phyloP scores from a whole-genome alignment of 805 yeast species.

The Dipodascopsis uninucleata region DNA sequence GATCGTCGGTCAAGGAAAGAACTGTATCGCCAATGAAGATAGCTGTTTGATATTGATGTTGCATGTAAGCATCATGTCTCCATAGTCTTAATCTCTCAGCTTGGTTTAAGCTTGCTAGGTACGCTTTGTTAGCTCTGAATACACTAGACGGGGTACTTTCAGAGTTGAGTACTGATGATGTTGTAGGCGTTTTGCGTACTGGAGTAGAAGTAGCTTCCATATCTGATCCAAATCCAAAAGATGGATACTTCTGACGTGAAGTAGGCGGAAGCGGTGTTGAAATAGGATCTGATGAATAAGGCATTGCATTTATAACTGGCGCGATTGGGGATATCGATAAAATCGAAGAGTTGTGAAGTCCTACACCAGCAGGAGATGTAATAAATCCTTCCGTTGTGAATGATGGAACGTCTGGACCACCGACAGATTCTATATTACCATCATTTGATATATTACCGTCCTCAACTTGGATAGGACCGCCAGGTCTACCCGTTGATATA shows the following conservation, averaged over 20 bases:
- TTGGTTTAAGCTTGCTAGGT: constrained; percentile 7
- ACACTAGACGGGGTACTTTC: too few relatives aligned
- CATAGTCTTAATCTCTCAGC: constrained; percentile 83
- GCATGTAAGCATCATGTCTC: constrained; percentile 91
- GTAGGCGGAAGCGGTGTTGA: constrained; percentile 19
- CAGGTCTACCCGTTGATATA: too few relatives aligned
- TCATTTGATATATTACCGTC: too few relatives aligned
- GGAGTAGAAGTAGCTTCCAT: constrained; percentile 25
- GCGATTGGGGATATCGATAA: constrained; percentile 26
- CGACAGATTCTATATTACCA: too few relatives aligned
- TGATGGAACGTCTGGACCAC: constrained; percentile 12
- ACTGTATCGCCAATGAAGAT: constrained; percentile 90
- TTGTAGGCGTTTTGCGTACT: neutral
- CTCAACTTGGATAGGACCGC: too few relatives aligned
- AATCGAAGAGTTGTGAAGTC: constrained; percentile 19
- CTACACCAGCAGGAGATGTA: constrained; percentile 3
- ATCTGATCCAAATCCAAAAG: constrained; percentile 19
- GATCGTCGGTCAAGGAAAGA: constrained; percentile 71
- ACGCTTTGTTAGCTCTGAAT: too few relatives aligned
- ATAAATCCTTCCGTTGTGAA: too few relatives aligned
- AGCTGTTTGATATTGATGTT: constrained; percentile 86
- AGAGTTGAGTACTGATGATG: neutral
- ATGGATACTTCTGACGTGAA: constrained; percentile 2
- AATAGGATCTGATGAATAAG: constrained; percentile 9
- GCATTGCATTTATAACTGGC: constrained; percentile 2